Conservation (phyloP, 345 rosid species). For the Pelargonium nanum region DNA sequence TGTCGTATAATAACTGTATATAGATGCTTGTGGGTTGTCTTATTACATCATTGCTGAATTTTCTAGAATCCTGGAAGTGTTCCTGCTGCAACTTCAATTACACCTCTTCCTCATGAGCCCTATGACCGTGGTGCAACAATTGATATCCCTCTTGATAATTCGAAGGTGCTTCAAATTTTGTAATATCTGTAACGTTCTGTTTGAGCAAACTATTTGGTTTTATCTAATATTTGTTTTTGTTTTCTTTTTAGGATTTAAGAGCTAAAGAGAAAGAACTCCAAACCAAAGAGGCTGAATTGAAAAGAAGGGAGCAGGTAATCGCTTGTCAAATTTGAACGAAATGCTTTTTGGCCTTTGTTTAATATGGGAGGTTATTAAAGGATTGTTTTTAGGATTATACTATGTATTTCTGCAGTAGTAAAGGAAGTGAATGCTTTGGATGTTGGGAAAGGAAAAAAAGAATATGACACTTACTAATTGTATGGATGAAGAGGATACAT, state of each 20-base stretch:
- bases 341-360: neutral
- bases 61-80: conserved; percentile 67
- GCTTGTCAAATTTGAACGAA: neutral
- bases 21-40: neutral
- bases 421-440: neutral
- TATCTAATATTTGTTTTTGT: neutral
- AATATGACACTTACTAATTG: neutral
- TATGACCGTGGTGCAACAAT: conserved; percentile 77
- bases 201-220: neutral
- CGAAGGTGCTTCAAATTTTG: conserved; percentile 32
- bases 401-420: neutral
- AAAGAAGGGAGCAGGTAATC: conserved; percentile 69
- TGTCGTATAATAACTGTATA: neutral
- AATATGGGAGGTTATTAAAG: neutral
- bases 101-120: conserved; percentile 93
- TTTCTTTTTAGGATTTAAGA: conserved; percentile 53
- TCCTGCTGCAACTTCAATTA: conserved; percentile 62
- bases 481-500: neutral
- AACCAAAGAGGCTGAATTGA: conserved; percentile 85
- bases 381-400: neutral
- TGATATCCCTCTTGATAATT: conserved; percentile 76
- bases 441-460: neutral
- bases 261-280: conserved; percentile 88
- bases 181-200: conserved; percentile 1
- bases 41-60: conserved; percentile 7